Evolutionary conservation across 163 green algal genomes (phyloP), one percentile per base, ranked within the genome.

Genomic region (Chlamydomonas reinhardtii): DNA sequence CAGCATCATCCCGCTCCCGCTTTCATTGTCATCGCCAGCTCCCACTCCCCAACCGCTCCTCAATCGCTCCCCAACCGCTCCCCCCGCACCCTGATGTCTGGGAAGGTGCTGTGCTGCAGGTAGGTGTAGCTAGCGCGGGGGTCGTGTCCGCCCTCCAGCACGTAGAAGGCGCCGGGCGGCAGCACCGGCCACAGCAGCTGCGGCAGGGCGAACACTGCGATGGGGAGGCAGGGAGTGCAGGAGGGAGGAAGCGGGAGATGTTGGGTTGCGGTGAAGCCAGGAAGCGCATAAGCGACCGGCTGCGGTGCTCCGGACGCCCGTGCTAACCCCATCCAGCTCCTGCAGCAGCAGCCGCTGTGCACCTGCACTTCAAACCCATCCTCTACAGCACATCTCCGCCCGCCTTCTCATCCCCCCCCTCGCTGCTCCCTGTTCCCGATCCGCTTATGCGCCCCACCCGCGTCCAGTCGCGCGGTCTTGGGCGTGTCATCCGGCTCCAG

Each of bases 151-250:
- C 59, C 37, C 64, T 84, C 76, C 64, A 84, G 37, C 64, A 65
- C 74, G 76, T 84, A 84, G 39, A 85, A 6, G 14, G 66, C 77
- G 39, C 77, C 77, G 31, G 77, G 65, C 20, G 77, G 77, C 65
- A 85, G 77, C 48, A 85, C 48, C 12, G 77, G 77, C 77, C 77
- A 85, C 77, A 85, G 48, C 19, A 62, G 52, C 19, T n/a, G 65
- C 2, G 65, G 77, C 29, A 76, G 43, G 9, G 66, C 34, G 66
- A 85, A 85, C 43, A 85, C 77, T 76, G 76, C 37, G 61, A 4
- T 9, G 22, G 59, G 17, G 59, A 29, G 22, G 59, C 20, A 15
- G 4, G 20, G 48, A 20, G 2, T 29, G 54, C 27, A 32, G 31
- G 9, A 15, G 74, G 54, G 17, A 20, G 31, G 37, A 12, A 37